Base-by-base conservation (phyloP, 2,329 filamentous ascomycete genomes). In the Microdochium bolleyi region DNA sequence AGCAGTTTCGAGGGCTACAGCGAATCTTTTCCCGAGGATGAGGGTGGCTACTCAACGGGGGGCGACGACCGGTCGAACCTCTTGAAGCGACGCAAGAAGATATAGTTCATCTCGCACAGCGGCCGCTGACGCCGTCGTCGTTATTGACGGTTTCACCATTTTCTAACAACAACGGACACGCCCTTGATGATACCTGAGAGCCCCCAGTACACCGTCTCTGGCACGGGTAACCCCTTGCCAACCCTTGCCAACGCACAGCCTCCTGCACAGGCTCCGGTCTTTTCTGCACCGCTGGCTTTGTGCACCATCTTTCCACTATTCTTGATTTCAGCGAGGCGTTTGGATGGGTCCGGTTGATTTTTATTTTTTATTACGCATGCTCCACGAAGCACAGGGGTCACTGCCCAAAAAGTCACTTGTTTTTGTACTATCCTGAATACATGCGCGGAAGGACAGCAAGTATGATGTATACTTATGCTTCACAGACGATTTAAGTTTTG, bases 1-100 rank as follows among this genome's bases (percentile, higher is more conserved):
- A 80, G 77, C 60, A 88, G 84, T 61, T 92, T 81, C 62, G 83
- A 87, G 61, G 87, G 88, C 44, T 91, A 91, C 61, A 46, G 41
- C 19, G 41, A 46, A 24, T 46, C 41, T 3, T 46, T 46, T 19
- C 41, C 16, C 7, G 85, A 89, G 57, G 86, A 87, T 56, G 83
- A 79, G 13, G 73, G 72, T 16, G 82, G 80, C n/a, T 85, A 89
- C 62, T 88, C 85, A 22, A 88, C 86, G 22, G 85, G 83, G 54
- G 87, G 83, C 59, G 86, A 88, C 60, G 83, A 86, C 52, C 70
- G 70, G 60, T 68, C 68, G 56, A 65, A 68, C 46, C 76, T 73
- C 58, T 72, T 78, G 60, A 86, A 86, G 71, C 77, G 82, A 60
- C 77, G 82, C 66, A 87, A 86, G 72, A 84, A 85, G 81, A 82